A percentile compares a stretch with the other conserved stretches of the same genome.
These are phyloP conservation scores for Helianthus annuus DNA, from an alignment of 129 eudicot genomes.

Conservation along the genomic window DNA sequence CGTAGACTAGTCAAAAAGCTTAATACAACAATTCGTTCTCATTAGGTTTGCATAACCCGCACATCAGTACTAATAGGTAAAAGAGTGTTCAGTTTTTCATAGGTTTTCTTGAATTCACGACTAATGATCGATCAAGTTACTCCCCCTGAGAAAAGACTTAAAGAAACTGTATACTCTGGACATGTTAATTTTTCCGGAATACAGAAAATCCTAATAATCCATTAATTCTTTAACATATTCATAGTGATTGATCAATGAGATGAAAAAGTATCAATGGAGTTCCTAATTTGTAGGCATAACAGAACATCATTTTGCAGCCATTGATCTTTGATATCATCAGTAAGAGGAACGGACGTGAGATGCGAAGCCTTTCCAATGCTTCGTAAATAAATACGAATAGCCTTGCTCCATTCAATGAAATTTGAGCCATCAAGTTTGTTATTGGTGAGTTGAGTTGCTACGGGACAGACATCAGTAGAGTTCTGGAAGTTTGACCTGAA, in stretches of 20 bases:
- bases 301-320: neutral
- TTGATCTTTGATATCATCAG: neutral
- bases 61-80: neutral
- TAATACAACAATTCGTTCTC: neutral
- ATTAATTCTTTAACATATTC: neutral
- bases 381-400: too few relatives aligned
- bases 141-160: slow-evolving; percentile 2
- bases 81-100: neutral
- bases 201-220: neutral
- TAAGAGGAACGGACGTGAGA: neutral
- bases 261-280: neutral
- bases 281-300: neutral
- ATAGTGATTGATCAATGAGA: neutral
- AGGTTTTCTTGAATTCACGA: neutral
- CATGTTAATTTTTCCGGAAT: neutral
- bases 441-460: too few relatives aligned
- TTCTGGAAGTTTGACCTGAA: too few relatives aligned
- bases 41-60: neutral
- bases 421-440: too few relatives aligned
- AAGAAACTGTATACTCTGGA: neutral
- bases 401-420: too few relatives aligned
- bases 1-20: neutral
- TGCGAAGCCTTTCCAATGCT: neutral
- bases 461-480: too few relatives aligned
- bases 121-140: neutral